Evolutionary conservation across 1,139 yeast genomes (phyloP).

Genomic region (Wickerhamiella infanticola): DNA sequence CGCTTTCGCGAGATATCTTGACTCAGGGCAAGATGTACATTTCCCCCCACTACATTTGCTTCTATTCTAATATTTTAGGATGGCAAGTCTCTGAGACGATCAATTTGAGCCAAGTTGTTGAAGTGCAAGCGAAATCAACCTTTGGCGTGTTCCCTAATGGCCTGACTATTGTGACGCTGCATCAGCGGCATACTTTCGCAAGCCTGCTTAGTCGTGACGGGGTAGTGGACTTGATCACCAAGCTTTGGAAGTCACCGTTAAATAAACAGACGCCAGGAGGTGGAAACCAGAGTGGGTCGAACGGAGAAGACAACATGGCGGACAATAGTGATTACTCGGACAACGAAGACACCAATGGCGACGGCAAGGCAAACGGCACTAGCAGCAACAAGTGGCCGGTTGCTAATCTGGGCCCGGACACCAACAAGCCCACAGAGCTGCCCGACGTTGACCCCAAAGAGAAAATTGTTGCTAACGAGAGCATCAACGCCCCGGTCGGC

Average conservation of each 20-base stretch:
- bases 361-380: conserved; percentile 1
- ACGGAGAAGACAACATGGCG: conserved; percentile 16
- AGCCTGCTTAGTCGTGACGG: conserved; percentile 73
- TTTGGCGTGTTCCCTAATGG: conserved; percentile 92
- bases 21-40: conserved; percentile 85
- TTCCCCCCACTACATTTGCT: conserved; percentile 67
- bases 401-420: conserved; percentile 35
- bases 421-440: conserved; percentile 39
- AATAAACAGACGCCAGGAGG: background rate
- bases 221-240: conserved; percentile 48
- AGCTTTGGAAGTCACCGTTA: conserved; percentile 22
- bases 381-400: conserved; percentile 20
- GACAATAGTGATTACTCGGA: conserved; percentile 13
- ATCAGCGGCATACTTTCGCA: conserved; percentile 59
- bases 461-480: conserved; percentile 51
- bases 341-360: conserved; percentile 9
- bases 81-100: conserved; percentile 79
- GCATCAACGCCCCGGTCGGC: conserved; percentile 65
- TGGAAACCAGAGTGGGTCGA: background rate
- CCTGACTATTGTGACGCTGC: conserved; percentile 53
- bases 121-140: conserved; percentile 65
- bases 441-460: conserved; percentile 34
- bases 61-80: conserved; percentile 82
- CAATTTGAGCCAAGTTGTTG: conserved; percentile 53
- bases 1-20: conserved; percentile 71